Evolutionary conservation across 371 early-diverging fungal genomes (phyloP).

Genomic region (Rhizomucor pusillus): DNA sequence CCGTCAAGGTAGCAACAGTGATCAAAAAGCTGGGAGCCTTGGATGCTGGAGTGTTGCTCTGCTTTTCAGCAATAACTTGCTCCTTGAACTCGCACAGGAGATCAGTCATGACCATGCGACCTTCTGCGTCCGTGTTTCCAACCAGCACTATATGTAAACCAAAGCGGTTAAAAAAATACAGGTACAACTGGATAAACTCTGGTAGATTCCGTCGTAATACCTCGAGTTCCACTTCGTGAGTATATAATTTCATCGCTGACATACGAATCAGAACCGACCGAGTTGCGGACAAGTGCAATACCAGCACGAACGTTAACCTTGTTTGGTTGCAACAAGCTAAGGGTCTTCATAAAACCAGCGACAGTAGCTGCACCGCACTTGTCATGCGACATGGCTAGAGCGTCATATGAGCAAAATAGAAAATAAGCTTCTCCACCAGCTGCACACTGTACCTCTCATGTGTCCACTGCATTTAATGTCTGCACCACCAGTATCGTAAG

Average conservation of each 20-base stretch:
- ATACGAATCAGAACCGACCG: constrained; percentile 77
- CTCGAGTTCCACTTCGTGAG: constrained; percentile 78
- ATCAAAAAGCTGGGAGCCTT: constrained; percentile 61
- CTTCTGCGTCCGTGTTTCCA: constrained; percentile 91
- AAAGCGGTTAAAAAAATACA: neutral
- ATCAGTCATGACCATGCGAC: constrained; percentile 90
- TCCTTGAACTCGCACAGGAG: constrained; percentile 79
- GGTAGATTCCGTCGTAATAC: constrained; percentile 18
- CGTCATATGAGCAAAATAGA: neutral
- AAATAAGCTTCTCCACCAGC: neutral
- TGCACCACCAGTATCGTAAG: constrained; percentile 90
- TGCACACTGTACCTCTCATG: constrained; percentile 63
- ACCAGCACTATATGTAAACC: constrained; percentile 54
- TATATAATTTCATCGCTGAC: constrained; percentile 82
- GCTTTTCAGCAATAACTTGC: constrained; percentile 56
- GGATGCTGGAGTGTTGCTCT: constrained; percentile 29
- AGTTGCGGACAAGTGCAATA: constrained; percentile 80
- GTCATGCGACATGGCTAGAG: constrained; percentile 78
- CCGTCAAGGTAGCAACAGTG: constrained; percentile 88
- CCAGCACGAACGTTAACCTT: constrained; percentile 70
- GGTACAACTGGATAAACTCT: too few species aligned
- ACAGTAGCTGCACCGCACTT: constrained; percentile 87
- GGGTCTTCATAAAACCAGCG: constrained; percentile 81
- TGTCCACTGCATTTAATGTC: constrained; percentile 81
- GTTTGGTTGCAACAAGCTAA: constrained; percentile 61